Conservation (phyloP, 2,329 filamentous ascomycete species). For the Stromatinia cepivora region DNA sequence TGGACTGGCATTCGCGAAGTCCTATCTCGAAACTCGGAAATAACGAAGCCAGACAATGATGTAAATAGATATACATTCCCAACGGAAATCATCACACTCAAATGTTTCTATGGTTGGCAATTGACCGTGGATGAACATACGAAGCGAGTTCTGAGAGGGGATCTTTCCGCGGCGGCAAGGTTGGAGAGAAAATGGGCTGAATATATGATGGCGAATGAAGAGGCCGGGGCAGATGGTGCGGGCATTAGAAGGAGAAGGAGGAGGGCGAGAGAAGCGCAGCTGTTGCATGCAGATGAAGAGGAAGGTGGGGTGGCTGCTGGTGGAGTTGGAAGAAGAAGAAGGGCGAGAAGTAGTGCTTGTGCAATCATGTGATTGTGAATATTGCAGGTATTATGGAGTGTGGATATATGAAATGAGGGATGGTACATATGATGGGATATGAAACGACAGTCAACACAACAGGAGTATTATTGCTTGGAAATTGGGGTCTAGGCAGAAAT, state of each 20-base stretch:
- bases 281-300: constrained; percentile 78
- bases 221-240: constrained; percentile 68
- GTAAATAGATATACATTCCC: constrained; percentile 52
- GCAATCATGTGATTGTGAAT: constrained; percentile 58
- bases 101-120: constrained; percentile 95
- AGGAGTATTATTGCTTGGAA: neutral
- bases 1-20: constrained; percentile 91
- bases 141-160: constrained; percentile 77
- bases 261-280: constrained; percentile 77
- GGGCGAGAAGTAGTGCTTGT: constrained; percentile 65
- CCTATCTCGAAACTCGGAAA: constrained; percentile 78
- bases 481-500: neutral
- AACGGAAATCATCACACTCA: constrained; percentile 77
- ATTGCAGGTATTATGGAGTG: constrained; percentile 8
- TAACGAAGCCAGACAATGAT: constrained; percentile 51
- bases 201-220: constrained; percentile 90
- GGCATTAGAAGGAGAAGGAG: constrained; percentile 70
- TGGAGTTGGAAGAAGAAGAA: constrained; percentile 50
- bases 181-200: constrained; percentile 90
- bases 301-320: constrained; percentile 58
- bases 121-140: constrained; percentile 93
- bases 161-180: constrained; percentile 71
- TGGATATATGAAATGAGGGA: neutral
- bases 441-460: neutral
- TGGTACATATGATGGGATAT: constrained; percentile 14